Conservation (phyloP, 2,329 filamentous ascomycete species). For the Colletotrichum paranaense region DNA sequence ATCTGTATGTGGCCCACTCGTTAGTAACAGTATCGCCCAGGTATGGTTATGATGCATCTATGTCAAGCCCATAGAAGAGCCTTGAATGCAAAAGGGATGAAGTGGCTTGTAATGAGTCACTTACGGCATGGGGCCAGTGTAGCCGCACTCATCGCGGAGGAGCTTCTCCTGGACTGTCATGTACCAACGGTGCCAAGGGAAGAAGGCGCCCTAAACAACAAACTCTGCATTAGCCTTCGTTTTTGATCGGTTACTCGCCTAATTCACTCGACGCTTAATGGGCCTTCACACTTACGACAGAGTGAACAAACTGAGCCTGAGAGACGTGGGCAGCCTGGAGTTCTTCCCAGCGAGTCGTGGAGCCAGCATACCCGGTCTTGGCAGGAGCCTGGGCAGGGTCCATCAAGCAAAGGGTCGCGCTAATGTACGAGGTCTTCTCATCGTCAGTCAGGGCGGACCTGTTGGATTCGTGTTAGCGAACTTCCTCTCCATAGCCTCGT, state of each 20-base stretch:
- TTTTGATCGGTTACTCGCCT: background rate
- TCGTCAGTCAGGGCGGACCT: conserved; percentile 14
- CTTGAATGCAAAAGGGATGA: background rate
- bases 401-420: conserved; percentile 25
- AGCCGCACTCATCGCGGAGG: conserved; percentile 46
- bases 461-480: background rate
- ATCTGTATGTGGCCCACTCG: background rate
- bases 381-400: conserved; percentile 15
- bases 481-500: background rate
- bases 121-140: conserved; percentile 46
- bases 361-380: conserved; percentile 19
- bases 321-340: conserved; percentile 27
- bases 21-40: too few species aligned
- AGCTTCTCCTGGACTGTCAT: conserved; percentile 45
- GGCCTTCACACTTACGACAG: conserved; percentile 12
- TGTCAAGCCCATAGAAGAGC: too few species aligned
- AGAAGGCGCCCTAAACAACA: conserved; percentile 39
- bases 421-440: conserved; percentile 26
- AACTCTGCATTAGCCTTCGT: background rate
- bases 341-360: conserved; percentile 30
- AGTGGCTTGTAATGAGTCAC: conserved; percentile 39
- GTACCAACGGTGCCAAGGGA: conserved; percentile 49
- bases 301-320: conserved; percentile 32
- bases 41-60: too few species aligned
- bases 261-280: background rate